A percentile compares a stretch with the other conserved stretches of the same genome.
Evolutionary conservation across 768 basidiomycete species (phyloP).

Genomic region (Melanogaster broomeanus): DNA sequence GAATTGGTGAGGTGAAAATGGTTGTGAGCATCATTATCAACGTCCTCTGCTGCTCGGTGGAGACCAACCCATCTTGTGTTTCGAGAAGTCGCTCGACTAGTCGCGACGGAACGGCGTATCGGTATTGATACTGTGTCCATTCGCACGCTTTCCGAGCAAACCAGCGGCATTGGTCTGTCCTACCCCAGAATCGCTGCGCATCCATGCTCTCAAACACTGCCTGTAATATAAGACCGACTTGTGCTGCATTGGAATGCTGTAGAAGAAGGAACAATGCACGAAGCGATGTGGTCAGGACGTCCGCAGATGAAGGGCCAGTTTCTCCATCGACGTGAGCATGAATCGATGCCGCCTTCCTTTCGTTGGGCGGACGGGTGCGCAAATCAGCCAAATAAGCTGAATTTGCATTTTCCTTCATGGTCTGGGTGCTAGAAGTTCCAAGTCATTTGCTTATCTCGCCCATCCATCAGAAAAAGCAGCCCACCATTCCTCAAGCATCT

Average conservation of each 20-base stretch:
- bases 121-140: slow-evolving; percentile 92
- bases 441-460: not conserved
- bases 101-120: slow-evolving; percentile 85
- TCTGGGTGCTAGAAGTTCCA: slow-evolving; percentile 45
- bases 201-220: slow-evolving; percentile 73
- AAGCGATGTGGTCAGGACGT: slow-evolving; percentile 75
- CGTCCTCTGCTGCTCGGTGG: slow-evolving; percentile 55
- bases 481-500: slow-evolving; percentile 68
- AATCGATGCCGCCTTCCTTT: slow-evolving; percentile 86
- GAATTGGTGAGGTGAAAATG: slow-evolving; percentile 79
- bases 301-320: slow-evolving; percentile 70
- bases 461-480: not conserved
- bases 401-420: slow-evolving; percentile 66
- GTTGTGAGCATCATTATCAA: slow-evolving; percentile 79
- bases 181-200: slow-evolving; percentile 60
- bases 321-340: slow-evolving; percentile 90
- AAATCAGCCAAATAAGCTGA: slow-evolving; percentile 87
- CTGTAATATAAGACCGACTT: slow-evolving; percentile 72
- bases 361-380: slow-evolving; percentile 72
- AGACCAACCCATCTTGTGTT: slow-evolving; percentile 52
- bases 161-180: slow-evolving; percentile 79
- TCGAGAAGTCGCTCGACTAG: slow-evolving; percentile 76
- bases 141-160: slow-evolving; percentile 74
- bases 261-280: slow-evolving; percentile 72
- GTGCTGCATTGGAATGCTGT: slow-evolving; percentile 73